Conservation (phyloP, 2,329 filamentous ascomycete genomes). For the Penicillium sp. region DNA sequence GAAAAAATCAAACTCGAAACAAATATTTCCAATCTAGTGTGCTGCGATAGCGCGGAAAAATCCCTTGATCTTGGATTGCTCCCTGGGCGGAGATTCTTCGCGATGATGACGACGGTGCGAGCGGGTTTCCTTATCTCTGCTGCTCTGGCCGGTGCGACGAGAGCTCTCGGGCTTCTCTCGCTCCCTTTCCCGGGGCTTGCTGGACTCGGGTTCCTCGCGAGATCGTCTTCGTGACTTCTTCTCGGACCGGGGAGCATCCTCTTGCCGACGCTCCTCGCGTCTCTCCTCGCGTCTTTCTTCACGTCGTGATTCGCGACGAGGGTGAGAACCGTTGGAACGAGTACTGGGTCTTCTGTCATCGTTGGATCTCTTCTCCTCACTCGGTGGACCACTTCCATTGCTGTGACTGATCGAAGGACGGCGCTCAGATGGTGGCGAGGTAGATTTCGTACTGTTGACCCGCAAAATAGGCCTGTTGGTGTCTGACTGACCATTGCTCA, state of each 20-base stretch:
- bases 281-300: not conserved
- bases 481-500: constrained; percentile 47
- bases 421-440: constrained; percentile 34
- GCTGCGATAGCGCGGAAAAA: constrained; percentile 36
- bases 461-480: constrained; percentile 44
- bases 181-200: constrained; percentile 23
- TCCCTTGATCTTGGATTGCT: constrained; percentile 36
- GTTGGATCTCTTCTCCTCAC: constrained; percentile 21
- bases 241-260: constrained; percentile 30
- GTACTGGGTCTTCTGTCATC: constrained; percentile 30
- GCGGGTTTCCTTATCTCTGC: constrained; percentile 27
- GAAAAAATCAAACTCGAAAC: constrained; percentile 10
- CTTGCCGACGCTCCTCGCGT: constrained; percentile 10
- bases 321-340: constrained; percentile 31
- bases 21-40: constrained; percentile 22
- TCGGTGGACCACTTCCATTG: constrained; percentile 26
- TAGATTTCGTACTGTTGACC: constrained; percentile 40
- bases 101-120: constrained; percentile 29
- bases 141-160: constrained; percentile 29
- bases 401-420: constrained; percentile 38
- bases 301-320: constrained; percentile 29
- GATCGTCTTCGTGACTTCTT: constrained; percentile 28
- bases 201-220: constrained; percentile 22
- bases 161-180: constrained; percentile 21
- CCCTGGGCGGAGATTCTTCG: constrained; percentile 33